These are phyloP conservation scores for Didymella arachidicola DNA, from an alignment of 2,329 filamentous ascomycete species.

Conservation along the genomic window DNA sequence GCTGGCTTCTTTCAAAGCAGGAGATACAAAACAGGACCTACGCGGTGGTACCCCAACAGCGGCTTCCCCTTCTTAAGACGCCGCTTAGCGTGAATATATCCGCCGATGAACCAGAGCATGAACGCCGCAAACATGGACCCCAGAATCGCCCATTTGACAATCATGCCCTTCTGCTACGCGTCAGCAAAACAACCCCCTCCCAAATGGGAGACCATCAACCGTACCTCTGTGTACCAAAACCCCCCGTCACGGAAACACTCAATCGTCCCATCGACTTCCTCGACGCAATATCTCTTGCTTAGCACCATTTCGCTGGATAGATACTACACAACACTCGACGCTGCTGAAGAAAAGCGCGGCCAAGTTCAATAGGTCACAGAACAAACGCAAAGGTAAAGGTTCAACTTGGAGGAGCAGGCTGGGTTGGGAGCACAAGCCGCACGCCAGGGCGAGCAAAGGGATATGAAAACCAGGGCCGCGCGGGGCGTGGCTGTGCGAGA, in stretches of 20 bases:
- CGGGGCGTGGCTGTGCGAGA: slow-evolving; percentile 10
- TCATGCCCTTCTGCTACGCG: slow-evolving; percentile 62
- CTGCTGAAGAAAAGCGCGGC: slow-evolving; percentile 6
- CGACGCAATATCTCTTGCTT: slow-evolving; percentile 40
- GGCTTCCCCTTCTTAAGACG: slow-evolving; percentile 71
- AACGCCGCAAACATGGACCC: slow-evolving; percentile 66
- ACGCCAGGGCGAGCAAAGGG: slow-evolving; percentile 15
- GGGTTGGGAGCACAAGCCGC: background rate
- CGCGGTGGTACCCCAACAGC: slow-evolving; percentile 73
- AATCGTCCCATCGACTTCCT: slow-evolving; percentile 35
- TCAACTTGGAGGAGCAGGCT: too few species aligned
- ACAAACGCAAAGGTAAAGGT: too few species aligned
- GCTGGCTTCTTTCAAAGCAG: too few species aligned
- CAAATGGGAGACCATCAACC: slow-evolving; percentile 6
- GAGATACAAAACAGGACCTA: slow-evolving; percentile 26
- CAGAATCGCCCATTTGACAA: slow-evolving; percentile 76
- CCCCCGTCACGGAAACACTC: slow-evolving; percentile 43
- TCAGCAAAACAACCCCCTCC: background rate
- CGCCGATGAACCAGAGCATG: slow-evolving; percentile 69
- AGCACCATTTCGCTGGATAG: slow-evolving; percentile 32
- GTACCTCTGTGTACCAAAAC: slow-evolving; percentile 47
- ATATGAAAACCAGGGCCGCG: slow-evolving; percentile 1
- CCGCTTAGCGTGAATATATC: slow-evolving; percentile 73
- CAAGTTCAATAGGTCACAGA: background rate
- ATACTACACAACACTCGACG: background rate